Percentiles rank a stretch among this genome's conserved stretches.
phyloP scores from a whole-genome alignment of 306 rosid genomes.

The barrel medic (Medicago truncatula) region MtrunA17r5.0-ANR NC_053042.1:44280001-44280500 shows the following conservation, averaged over 20 bases:
- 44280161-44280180: slow-evolving; percentile 54
- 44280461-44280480: slow-evolving; percentile 45
- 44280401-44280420: slow-evolving; percentile 56
- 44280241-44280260: slow-evolving; percentile 45
- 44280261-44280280: slow-evolving; percentile 54
- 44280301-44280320: slow-evolving; percentile 64
- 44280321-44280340: slow-evolving; percentile 46
- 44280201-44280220: slow-evolving; percentile 54
- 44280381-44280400: slow-evolving; percentile 55
- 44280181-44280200: slow-evolving; percentile 51
- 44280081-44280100: slow-evolving; percentile 43
- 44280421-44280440: slow-evolving; percentile 59
- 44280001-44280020: slow-evolving; percentile 49
- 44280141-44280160: slow-evolving; percentile 51
- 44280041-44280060: slow-evolving; percentile 41
- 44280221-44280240: slow-evolving; percentile 25
- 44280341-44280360: slow-evolving; percentile 50
- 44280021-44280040: slow-evolving; percentile 55
- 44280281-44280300: slow-evolving; percentile 50
- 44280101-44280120: slow-evolving; percentile 54
- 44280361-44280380: slow-evolving; percentile 62
- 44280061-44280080: slow-evolving; percentile 45
- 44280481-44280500: slow-evolving; percentile 53
- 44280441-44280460: slow-evolving; percentile 54
- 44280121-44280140: slow-evolving; percentile 64